phyloP scores from a whole-genome alignment of 306 rosid species.

The Acacia acuminata region DNA sequence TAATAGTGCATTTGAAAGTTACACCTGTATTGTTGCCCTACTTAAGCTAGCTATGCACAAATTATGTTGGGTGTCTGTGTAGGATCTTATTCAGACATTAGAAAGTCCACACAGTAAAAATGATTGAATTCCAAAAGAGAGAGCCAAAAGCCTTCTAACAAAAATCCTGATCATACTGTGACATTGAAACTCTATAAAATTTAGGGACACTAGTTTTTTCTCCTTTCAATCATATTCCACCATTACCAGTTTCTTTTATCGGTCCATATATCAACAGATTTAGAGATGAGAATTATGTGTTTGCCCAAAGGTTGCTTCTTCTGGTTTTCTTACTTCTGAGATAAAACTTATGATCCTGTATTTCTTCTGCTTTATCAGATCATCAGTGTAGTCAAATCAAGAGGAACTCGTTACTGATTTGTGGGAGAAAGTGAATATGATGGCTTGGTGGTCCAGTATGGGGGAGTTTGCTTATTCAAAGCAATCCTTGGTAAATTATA shows the following conservation, averaged over 20 bases:
- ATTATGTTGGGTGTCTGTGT: conserved; percentile 2
- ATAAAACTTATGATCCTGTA: conserved; percentile 26
- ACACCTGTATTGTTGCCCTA: background rate
- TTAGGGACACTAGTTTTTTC: background rate
- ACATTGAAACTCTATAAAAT: background rate
- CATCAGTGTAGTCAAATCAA: conserved; percentile 39
- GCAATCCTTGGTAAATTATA: conserved; percentile 25
- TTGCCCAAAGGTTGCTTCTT: background rate
- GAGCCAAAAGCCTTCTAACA: background rate
- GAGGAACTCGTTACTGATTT: background rate
- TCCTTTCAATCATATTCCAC: background rate
- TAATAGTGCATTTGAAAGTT: conserved; percentile 17
- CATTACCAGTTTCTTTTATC: background rate
- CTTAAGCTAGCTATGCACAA: background rate
- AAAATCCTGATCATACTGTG: background rate
- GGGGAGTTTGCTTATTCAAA: conserved; percentile 16
- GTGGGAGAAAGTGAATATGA: conserved; percentile 31
- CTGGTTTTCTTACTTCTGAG: background rate
- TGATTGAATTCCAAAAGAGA: background rate
- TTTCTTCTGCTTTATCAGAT: conserved; percentile 34
- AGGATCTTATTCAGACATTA: conserved; percentile 16
- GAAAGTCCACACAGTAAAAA: background rate
- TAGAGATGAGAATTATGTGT: conserved; percentile 6
- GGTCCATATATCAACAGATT: background rate
- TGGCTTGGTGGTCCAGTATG: conserved; percentile 27